Evolutionary conservation across 495 filamentous ascomycete species (phyloP).

Genomic region (Neurospora sublineolata): DNA sequence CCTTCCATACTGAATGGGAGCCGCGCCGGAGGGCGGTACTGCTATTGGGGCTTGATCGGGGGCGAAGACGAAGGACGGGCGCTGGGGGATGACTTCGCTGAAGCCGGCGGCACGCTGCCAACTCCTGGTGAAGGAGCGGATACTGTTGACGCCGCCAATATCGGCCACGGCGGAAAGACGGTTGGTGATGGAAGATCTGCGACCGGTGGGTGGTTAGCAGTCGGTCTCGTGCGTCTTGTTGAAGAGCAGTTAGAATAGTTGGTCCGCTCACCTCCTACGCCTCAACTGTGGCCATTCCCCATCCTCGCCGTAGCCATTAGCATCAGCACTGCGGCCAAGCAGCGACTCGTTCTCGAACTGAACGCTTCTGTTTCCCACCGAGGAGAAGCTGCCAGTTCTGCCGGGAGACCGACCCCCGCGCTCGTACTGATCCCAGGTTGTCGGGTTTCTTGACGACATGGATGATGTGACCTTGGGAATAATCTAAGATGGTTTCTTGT

Average conservation of each 20-base stretch:
- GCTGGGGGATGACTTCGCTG: constrained; percentile 67
- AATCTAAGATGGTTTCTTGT: neutral
- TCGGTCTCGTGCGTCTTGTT: constrained; percentile 4
- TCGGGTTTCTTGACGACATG: constrained; percentile 32
- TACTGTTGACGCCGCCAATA: constrained; percentile 82
- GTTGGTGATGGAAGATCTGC: constrained; percentile 63
- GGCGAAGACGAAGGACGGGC: constrained; percentile 55
- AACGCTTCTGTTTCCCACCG: constrained; percentile 22
- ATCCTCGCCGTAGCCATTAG: constrained; percentile 14
- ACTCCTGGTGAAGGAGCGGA: constrained; percentile 87
- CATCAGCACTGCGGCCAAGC: constrained; percentile 24
- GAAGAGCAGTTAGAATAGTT: too few relatives aligned
- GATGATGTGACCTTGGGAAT: neutral
- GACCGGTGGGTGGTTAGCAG: neutral
- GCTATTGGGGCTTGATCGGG: constrained; percentile 31
- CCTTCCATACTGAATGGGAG: constrained; percentile 19
- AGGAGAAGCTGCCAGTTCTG: constrained; percentile 26
- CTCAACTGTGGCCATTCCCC: constrained; percentile 24
- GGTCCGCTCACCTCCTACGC: constrained; percentile 22
- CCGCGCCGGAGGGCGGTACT: constrained; percentile 13
- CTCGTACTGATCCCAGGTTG: constrained; percentile 43
- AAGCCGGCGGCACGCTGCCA: constrained; percentile 91
- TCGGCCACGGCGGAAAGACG: constrained; percentile 57
- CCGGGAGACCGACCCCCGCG: constrained; percentile 19
- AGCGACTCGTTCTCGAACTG: constrained; percentile 30